Evolutionary conservation across 805 yeast species (phyloP).

Genomic region (Yarrowia porcina): DNA sequence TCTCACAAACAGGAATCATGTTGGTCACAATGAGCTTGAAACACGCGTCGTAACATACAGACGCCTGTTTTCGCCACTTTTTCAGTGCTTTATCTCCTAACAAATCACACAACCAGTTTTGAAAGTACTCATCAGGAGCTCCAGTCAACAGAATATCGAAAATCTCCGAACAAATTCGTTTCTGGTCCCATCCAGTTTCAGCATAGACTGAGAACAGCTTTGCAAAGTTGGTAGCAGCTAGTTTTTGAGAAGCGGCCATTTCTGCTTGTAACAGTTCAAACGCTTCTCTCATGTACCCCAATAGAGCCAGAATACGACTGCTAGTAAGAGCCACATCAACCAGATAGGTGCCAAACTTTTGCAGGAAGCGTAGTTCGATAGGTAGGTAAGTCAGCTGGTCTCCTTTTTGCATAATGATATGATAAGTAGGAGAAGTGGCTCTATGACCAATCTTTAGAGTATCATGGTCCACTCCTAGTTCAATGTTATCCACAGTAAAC

Average conservation of each 20-base stretch:
- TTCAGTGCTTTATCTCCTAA: conserved; percentile 56
- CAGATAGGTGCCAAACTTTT: conserved; percentile 18
- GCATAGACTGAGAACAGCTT: conserved; percentile 15
- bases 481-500: conserved; percentile 8
- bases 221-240: conserved; percentile 31
- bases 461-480: neutral
- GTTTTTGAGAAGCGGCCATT: conserved; percentile 36
- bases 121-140: conserved; percentile 43
- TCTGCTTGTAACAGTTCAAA: conserved; percentile 35
- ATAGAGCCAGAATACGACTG: conserved; percentile 40
- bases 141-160: conserved; percentile 51
- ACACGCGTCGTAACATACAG: conserved; percentile 45
- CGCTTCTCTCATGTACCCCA: conserved; percentile 38
- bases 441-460: conserved; percentile 9
- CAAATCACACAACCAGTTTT: conserved; percentile 52
- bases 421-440: neutral
- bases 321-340: conserved; percentile 38
- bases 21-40: conserved; percentile 46
- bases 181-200: neutral
- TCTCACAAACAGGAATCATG: conserved; percentile 49
- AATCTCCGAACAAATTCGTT: conserved; percentile 36
- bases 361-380: conserved; percentile 20
- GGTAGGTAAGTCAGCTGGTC: conserved; percentile 22
- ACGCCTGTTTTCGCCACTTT: conserved; percentile 46
- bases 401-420: conserved; percentile 13